Percentiles rank a stretch among this genome's conserved stretches.
These are phyloP conservation scores for Claviceps arundinis DNA, from an alignment of 2,329 filamentous ascomycete species.

Conservation along the genomic window DNA sequence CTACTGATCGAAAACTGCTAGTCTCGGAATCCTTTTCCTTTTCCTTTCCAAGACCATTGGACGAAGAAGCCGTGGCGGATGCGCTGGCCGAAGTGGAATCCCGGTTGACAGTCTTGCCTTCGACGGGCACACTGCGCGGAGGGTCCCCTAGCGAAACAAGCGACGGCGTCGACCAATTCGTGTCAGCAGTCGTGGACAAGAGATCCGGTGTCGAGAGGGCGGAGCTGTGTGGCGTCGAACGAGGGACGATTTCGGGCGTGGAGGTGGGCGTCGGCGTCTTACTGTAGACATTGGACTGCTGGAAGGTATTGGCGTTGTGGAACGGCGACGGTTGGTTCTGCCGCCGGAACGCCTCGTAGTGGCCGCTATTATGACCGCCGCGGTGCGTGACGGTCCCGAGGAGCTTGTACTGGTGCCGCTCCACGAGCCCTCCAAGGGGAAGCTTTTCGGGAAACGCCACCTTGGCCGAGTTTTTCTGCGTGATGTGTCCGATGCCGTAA, in stretches of 20 bases:
- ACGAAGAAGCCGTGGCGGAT: constrained; percentile 8
- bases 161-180: constrained; percentile 24
- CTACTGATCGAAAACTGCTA: constrained; percentile 41
- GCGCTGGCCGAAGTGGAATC: constrained; percentile 4
- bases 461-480: constrained; percentile 88
- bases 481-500: constrained; percentile 63
- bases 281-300: constrained; percentile 61
- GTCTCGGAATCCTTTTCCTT: constrained; percentile 33
- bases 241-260: constrained; percentile 31
- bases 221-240: constrained; percentile 24
- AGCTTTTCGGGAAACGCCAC: constrained; percentile 84
- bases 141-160: constrained; percentile 19
- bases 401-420: constrained; percentile 69
- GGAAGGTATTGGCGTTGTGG: constrained; percentile 70
- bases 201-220: constrained; percentile 35
- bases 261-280: constrained; percentile 40
- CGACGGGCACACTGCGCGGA: constrained; percentile 20
- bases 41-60: constrained; percentile 12
- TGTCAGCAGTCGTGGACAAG: constrained; percentile 23
- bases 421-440: constrained; percentile 64
- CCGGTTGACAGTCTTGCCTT: constrained; percentile 4
- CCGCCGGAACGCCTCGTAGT: constrained; percentile 90
- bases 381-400: constrained; percentile 86
- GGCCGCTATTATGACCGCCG: constrained; percentile 87
- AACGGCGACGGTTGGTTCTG: constrained; percentile 71